Base-by-base conservation (phyloP, 2,329 filamentous ascomycete species). In the Magnaporthiopsis poae region DNA sequence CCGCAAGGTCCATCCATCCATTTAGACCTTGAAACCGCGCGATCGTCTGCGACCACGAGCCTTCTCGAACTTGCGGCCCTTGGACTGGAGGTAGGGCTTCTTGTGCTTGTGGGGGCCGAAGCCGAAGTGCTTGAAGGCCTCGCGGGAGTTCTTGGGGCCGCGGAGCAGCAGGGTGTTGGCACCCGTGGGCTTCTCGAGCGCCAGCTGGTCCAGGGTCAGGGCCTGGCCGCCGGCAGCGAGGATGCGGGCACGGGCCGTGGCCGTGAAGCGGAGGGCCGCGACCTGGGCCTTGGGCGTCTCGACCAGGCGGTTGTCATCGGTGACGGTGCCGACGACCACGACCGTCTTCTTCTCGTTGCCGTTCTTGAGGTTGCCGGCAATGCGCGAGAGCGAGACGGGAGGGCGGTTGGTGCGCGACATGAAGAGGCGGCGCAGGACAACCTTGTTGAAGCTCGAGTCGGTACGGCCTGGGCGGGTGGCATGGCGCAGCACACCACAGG, bases 11-110 rank as follows among this genome's bases (percentile, higher is more conserved):
- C 31, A 31, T 56, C 71, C 72, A 80, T 56, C 71, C 72, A 80
- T 80, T 91, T 96, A 99, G 80, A 99, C 95, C 92, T 99, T 99
- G 93, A 99, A 99, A 88, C 96, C 95, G 78, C 91, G 88, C 77
- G 93, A 98, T 81, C 92, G 87, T 90, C 95, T 96, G 84, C 95
- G 93, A 83, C 95, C 96, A 95, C 95, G 93, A 78, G 93, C 95
- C 78, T 88, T 88, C 90, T 99, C 96, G 86, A 99, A 99, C 88
- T 99, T 99, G 84, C 95, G 90, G 78, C 96, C 96, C 91, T 99
- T 99, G 86, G 92, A 96, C 83, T 92, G 87, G 77, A 99, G 87
- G 76, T 96, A 91, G 74, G 94, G 94, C 88, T 97, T 98, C 94
- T 98, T 99, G 90, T 96, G 85, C 82, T 88, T 93, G 88, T 99